Base-by-base conservation (phyloP, 495 filamentous ascomycete genomes). In the Platismatia glauca region DNA sequence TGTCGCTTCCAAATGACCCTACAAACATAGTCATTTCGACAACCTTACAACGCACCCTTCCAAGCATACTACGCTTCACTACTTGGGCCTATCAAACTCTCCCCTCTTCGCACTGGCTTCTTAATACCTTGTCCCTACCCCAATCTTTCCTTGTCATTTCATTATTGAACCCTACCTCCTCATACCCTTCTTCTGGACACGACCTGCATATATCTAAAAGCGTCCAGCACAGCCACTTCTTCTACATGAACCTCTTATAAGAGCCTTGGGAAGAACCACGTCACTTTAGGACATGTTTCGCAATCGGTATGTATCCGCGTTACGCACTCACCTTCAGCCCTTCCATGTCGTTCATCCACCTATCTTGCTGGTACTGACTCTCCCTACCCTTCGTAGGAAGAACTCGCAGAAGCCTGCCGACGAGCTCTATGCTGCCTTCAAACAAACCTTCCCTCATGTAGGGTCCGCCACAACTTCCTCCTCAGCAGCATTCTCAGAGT, bases 401-500 rank as follows among this genome's bases (percentile, higher is more conserved):
- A 91, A 85, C 69, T 84, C 88, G 52, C 91, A 91, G 74, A 96
- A 95, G 78, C 91, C 91, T 46, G 85, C 82, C 69, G 86, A 89
- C 67, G 90, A 92, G 65, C 82, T 96, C 67, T 85, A 92, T 77
- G 86, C 81, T 71, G 84, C 82, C 75, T 96, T 96, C 78, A 87
- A 87, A 70, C 84, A 87, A 62, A 84, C 79, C 61, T 95, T 93
- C 68, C 84, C 88, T 60, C 81, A 90, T 69, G 77, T 91, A 48
- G 76, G 67, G n/a, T 68, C 69, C 39, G 67, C 72, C 41, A 71
- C 72, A 12, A 53, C 41, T 27, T 39, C 73, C 20, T 64, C 72
- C 12, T 66, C 67, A 18, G 57, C 74, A 16, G 71, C 70, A 22
- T 69, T 66, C 18, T 66, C 75, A 59, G 63, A 76, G 43, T 69